These are phyloP conservation scores for Yamadazyma friedrichii DNA, from an alignment of 1,139 yeast species.

Conservation along the genomic window DNA sequence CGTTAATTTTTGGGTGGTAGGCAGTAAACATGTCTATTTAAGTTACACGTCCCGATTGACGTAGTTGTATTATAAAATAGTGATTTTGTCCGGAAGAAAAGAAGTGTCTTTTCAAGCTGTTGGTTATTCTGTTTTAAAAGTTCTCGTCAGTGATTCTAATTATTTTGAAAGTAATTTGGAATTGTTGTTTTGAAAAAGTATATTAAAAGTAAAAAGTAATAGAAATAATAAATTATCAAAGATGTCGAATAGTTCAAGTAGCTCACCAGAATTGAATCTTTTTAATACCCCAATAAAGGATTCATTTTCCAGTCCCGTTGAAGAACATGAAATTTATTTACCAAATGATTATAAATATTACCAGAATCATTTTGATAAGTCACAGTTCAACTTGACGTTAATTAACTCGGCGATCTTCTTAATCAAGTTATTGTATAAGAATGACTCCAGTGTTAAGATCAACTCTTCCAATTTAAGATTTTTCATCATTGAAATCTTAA, in stretches of 20 bases:
- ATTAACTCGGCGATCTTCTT: slow-evolving; percentile 39
- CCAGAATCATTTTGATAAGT: slow-evolving; percentile 38
- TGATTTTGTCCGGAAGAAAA: background rate
- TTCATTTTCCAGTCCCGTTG: slow-evolving; percentile 4
- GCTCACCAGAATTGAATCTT: slow-evolving; percentile 4
- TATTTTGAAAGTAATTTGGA: background rate
- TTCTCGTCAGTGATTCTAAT: background rate
- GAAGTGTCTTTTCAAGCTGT: slow-evolving; percentile 1
- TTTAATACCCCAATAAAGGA: slow-evolving; percentile 5
- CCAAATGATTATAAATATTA: slow-evolving; percentile 45
- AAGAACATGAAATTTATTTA: slow-evolving; percentile 10
- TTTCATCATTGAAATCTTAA: slow-evolving; percentile 64
- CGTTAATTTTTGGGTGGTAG: slow-evolving; percentile 1
- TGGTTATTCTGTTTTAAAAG: slow-evolving; percentile 2
- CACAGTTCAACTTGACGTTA: slow-evolving; percentile 41
- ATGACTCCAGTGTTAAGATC: slow-evolving; percentile 15
- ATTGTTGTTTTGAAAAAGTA: background rate
- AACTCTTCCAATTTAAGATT: slow-evolving; percentile 30
- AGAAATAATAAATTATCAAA: background rate
- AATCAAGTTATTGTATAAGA: slow-evolving; percentile 34
- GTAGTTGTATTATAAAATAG: background rate
- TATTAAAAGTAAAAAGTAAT: background rate
- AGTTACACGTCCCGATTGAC: background rate
- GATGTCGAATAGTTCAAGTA: background rate
- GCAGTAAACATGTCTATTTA: background rate